A percentile compares a stretch with the other conserved stretches of the same genome.
Evolutionary conservation across 495 filamentous ascomycete genomes (phyloP).

Genomic region (Hypomontagnella monticulosa): DNA sequence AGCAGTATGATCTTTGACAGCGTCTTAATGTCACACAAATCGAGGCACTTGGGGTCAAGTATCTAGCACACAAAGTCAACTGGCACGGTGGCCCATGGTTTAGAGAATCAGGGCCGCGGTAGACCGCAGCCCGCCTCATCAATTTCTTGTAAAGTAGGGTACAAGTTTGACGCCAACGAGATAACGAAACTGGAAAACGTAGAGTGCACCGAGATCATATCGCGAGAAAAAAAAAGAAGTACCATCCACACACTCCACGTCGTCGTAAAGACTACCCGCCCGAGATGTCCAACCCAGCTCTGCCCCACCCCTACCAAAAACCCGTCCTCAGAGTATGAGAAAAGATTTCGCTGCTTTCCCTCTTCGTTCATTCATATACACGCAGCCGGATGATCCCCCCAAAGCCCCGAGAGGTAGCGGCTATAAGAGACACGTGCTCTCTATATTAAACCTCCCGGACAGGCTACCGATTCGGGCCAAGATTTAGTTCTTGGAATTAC

Average conservation of each 20-base stretch:
- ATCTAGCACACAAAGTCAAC: too few species aligned
- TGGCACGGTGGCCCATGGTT: neutral
- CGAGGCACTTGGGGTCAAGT: too few species aligned
- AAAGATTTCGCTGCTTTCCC: conserved; percentile 36
- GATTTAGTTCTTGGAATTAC: conserved; percentile 41
- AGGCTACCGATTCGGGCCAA: neutral
- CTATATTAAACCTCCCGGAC: neutral
- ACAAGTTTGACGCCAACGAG: conserved; percentile 27
- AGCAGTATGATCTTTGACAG: too few species aligned
- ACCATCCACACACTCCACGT: conserved; percentile 26
- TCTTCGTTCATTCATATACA: conserved; percentile 41
- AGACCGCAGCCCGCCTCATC: neutral
- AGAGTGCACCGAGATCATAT: conserved; percentile 25
- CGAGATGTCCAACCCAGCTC: conserved; percentile 37
- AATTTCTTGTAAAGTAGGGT: conserved; percentile 14
- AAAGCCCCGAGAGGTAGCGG: neutral
- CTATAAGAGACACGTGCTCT: neutral
- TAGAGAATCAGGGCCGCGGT: conserved; percentile 7
- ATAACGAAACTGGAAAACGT: conserved; percentile 24
- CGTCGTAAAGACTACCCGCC: conserved; percentile 11
- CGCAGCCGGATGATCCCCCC: neutral
- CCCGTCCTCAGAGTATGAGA: conserved; percentile 40
- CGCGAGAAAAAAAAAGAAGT: conserved; percentile 22
- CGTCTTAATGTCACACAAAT: too few species aligned
- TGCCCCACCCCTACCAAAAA: conserved; percentile 30